Conservation (phyloP, 768 basidiomycete species). For the Leccinum longicurvipes region DNA sequence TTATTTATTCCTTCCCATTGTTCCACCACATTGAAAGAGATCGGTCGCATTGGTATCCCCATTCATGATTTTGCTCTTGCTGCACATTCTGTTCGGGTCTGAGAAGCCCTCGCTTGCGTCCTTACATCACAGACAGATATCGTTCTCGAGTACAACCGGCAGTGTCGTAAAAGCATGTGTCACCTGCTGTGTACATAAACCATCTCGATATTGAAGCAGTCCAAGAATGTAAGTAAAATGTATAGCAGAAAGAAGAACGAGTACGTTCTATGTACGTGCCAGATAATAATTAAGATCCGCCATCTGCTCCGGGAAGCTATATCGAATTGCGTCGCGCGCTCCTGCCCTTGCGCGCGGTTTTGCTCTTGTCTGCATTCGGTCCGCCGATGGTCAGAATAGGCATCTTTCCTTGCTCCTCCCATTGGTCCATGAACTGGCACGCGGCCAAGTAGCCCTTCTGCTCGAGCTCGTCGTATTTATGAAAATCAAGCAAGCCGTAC, state of each 20-base stretch:
- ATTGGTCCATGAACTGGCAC: constrained; percentile 64
- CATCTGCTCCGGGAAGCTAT: constrained; percentile 13
- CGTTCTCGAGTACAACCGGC: no score
- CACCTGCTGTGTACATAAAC: constrained; percentile 19
- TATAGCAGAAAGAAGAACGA: background rate
- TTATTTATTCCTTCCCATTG: constrained; percentile 22
- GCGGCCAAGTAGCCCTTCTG: constrained; percentile 77
- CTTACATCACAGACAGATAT: constrained; percentile 13
- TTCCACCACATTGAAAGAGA: constrained; percentile 5
- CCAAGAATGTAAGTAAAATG: background rate
- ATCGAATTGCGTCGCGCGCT: constrained; percentile 78
- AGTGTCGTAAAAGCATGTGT: constrained; percentile 13
- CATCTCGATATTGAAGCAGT: constrained; percentile 11
- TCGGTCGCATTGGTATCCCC: constrained; percentile 7
- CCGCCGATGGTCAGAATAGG: constrained; percentile 71
- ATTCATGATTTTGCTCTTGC: constrained; percentile 10
- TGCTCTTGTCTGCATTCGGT: constrained; percentile 42
- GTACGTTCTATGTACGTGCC: background rate
- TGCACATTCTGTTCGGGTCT: constrained; percentile 15
- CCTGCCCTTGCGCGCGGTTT: constrained; percentile 57
- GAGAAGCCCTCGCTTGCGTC: constrained; percentile 12
- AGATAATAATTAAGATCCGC: background rate
- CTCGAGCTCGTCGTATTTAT: constrained; percentile 85
- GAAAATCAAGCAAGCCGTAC: constrained; percentile 90
- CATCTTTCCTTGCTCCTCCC: constrained; percentile 82